A percentile compares a stretch with the other conserved stretches of the same genome.
Evolutionary conservation across 495 filamentous ascomycete species (phyloP).

Genomic region (Amniculicola lignicola): DNA sequence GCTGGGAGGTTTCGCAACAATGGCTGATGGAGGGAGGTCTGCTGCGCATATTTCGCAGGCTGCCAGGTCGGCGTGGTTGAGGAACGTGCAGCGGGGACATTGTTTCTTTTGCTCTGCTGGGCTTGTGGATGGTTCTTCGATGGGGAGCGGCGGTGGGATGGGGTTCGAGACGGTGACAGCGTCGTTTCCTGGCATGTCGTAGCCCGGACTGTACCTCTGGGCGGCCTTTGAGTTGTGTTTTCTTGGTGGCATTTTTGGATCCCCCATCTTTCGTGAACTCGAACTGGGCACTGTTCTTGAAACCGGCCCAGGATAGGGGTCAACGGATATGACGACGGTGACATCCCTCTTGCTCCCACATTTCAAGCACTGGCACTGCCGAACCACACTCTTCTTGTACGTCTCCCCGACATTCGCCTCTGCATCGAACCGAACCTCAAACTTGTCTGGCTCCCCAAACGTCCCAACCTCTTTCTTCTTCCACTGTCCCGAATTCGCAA

Average conservation of each 20-base stretch:
- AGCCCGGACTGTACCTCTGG: conserved; percentile 24
- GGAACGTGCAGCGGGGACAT: conserved; percentile 25
- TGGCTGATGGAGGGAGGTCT: conserved; percentile 16
- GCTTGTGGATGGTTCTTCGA: neutral
- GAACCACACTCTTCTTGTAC: conserved; percentile 16
- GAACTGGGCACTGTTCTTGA: neutral
- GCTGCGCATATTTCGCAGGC: conserved; percentile 23
- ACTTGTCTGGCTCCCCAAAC: conserved; percentile 24
- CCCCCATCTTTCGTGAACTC: conserved; percentile 2
- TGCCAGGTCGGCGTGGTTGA: conserved; percentile 24
- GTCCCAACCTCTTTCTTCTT: conserved; percentile 10
- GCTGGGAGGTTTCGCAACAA: conserved; percentile 18
- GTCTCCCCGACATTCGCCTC: conserved; percentile 20
- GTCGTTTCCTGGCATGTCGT: conserved; percentile 16
- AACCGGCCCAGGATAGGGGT: conserved; percentile 19
- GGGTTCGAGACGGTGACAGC: neutral
- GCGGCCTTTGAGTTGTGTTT: conserved; percentile 18
- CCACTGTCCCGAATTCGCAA: conserved; percentile 13
- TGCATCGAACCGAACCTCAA: conserved; percentile 32
- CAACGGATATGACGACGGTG: conserved; percentile 27
- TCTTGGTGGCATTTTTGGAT: conserved; percentile 4
- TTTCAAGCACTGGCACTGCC: conserved; percentile 30
- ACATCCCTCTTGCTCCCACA: conserved; percentile 31
- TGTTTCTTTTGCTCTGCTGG: conserved; percentile 22
- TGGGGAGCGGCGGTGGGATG: neutral